Percentiles rank a stretch among this genome's conserved stretches.
These are phyloP conservation scores for Mycena vitilis DNA, from an alignment of 768 basidiomycete species.

Conservation along the genomic window DNA sequence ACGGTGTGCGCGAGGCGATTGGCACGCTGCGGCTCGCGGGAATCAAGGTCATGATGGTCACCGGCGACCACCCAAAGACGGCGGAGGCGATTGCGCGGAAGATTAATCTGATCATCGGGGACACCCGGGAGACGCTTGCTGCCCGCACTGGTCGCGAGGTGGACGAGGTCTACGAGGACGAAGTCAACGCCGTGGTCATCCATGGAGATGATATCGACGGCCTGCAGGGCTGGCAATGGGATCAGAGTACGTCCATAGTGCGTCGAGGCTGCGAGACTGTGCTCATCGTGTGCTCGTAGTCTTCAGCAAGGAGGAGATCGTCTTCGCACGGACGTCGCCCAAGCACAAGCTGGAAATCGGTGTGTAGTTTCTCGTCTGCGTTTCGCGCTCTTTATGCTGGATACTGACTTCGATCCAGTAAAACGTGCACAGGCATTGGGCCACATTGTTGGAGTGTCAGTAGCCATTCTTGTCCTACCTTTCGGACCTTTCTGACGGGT, in stretches of 20 bases:
- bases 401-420: constrained; percentile 51
- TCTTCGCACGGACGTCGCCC: constrained; percentile 78
- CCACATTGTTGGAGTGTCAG: constrained; percentile 79
- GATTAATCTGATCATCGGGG: constrained; percentile 76
- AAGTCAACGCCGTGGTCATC: constrained; percentile 72
- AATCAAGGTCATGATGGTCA: constrained; percentile 84
- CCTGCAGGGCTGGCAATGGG: constrained; percentile 80
- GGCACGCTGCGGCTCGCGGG: constrained; percentile 77
- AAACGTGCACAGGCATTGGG: constrained; percentile 79
- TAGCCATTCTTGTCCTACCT: constrained; percentile 19
- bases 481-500: constrained; percentile 17
- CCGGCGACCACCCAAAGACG: constrained; percentile 79
- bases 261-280: background rate
- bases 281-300: constrained; percentile 49
- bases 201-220: constrained; percentile 77
- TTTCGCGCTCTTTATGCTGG: constrained; percentile 12
- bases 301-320: constrained; percentile 75
- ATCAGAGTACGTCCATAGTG: constrained; percentile 57
- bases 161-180: constrained; percentile 75
- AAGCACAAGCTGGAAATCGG: constrained; percentile 82
- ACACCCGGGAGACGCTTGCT: constrained; percentile 72
- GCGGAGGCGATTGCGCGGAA: constrained; percentile 81
- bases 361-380: constrained; percentile 41
- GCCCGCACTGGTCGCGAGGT: constrained; percentile 64
- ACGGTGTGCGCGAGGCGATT: constrained; percentile 78